Percentiles rank a stretch among this genome's conserved stretches.
These are phyloP conservation scores for Lasiosphaeria ovina DNA, from an alignment of 495 filamentous ascomycete genomes.

Conservation along the genomic window DNA sequence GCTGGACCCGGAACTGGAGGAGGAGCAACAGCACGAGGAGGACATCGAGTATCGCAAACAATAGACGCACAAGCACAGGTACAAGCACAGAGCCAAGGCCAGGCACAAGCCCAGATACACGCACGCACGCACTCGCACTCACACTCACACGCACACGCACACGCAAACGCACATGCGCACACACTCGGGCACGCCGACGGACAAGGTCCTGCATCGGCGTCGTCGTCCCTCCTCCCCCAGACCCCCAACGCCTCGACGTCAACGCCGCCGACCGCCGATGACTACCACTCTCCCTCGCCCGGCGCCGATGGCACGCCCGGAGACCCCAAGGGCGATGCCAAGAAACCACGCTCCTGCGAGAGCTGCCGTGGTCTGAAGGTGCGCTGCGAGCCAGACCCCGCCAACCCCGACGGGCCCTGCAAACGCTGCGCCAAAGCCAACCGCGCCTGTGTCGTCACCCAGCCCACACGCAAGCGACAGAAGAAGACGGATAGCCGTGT, in stretches of 20 bases:
- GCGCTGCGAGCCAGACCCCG: slow-evolving; percentile 73
- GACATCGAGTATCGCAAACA: background rate
- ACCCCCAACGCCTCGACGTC: slow-evolving; percentile 9
- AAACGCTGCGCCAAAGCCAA: slow-evolving; percentile 83
- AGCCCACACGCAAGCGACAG: slow-evolving; percentile 79
- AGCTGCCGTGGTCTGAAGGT: slow-evolving; percentile 89
- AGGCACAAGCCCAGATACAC: slow-evolving; percentile 1
- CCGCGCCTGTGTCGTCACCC: slow-evolving; percentile 75
- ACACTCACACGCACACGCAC: slow-evolving; percentile 7
- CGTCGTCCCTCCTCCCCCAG: slow-evolving; percentile 15
- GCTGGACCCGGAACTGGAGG: background rate
- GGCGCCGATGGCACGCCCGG: slow-evolving; percentile 20
- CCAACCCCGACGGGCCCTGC: slow-evolving; percentile 65
- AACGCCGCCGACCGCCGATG: slow-evolving; percentile 1
- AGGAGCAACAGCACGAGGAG: slow-evolving; percentile 4
- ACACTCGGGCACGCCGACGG: no score
- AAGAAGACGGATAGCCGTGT: slow-evolving; percentile 93
- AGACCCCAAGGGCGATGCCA: slow-evolving; percentile 55
- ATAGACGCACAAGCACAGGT: slow-evolving; percentile 2
- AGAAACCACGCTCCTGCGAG: slow-evolving; percentile 88
- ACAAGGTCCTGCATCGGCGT: background rate
- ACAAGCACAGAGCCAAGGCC: slow-evolving; percentile 4
- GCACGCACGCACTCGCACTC: slow-evolving; percentile 5
- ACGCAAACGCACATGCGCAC: slow-evolving; percentile 1
- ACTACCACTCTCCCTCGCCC: slow-evolving; percentile 1